Percentiles rank a stretch among this genome's conserved stretches.
phyloP scores from a whole-genome alignment of 2,329 filamentous ascomycete species.

The Penicillium sp. region DNA sequence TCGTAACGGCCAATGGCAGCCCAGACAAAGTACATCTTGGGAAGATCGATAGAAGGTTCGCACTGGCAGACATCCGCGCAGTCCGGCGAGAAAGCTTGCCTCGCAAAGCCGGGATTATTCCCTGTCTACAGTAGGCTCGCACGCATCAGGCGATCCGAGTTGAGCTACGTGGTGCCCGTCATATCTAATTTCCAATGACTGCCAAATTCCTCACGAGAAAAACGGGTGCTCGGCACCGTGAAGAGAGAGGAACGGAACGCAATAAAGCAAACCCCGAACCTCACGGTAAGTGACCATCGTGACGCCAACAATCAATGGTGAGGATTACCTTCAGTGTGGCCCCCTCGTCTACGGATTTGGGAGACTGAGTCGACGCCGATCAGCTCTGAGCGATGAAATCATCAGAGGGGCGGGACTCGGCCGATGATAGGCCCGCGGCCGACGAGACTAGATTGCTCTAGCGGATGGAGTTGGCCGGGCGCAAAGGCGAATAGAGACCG shows the following conservation, averaged over 20 bases:
- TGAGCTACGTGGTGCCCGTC: background rate
- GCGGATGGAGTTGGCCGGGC: constrained; percentile 11
- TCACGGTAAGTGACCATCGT: background rate
- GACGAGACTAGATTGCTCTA: constrained; percentile 14
- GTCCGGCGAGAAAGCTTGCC: constrained; percentile 3
- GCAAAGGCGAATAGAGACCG: constrained; percentile 11
- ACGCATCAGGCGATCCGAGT: constrained; percentile 13
- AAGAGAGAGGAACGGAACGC: background rate
- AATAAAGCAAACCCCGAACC: background rate
- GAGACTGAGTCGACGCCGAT: constrained; percentile 12
- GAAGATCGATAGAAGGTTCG: background rate
- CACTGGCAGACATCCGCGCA: background rate
- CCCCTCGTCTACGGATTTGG: background rate
- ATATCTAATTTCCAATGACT: background rate
- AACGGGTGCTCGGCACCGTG: background rate
- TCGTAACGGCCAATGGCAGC: background rate
- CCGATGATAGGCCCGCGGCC: constrained; percentile 18
- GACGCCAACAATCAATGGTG: background rate
- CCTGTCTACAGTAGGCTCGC: constrained; percentile 5
- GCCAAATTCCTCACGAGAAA: background rate
- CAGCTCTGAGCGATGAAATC: constrained; percentile 18
- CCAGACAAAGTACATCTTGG: background rate
- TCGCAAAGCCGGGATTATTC: constrained; percentile 11
- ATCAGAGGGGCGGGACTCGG: constrained; percentile 11
- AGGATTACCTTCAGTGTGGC: background rate